Evolutionary conservation across 805 yeast species (phyloP), one percentile per base, ranked within the genome.

Genomic region (Metschnikowia proteae): DNA sequence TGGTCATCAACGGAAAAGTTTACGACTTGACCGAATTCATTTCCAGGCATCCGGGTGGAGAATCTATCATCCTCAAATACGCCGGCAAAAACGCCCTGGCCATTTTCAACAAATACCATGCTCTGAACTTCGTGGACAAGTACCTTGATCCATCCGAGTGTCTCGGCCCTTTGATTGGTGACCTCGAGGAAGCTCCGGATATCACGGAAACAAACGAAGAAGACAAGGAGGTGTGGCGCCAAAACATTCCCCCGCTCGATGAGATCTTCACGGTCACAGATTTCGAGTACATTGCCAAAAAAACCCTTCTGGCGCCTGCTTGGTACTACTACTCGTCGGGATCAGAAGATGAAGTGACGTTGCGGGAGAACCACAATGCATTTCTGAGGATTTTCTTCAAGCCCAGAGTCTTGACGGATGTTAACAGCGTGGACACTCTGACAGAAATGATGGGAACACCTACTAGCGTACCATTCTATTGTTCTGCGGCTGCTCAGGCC

Each of bases 401-500:
- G 56, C 98, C 98, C 10, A 75, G 81, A 48, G 76, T 92, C 11
- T 71, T 91, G 47, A 88, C 90, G 11, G 89, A 92, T 66, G 97
- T 92, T 11, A 66, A 77, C n/a, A 66, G 78, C 29, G 78, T 91
- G 39, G 95, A 88, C 61, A 65, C 82, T 30, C 65, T 84, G 8
- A 84, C 96, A 7, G 75, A 80, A 5, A 80, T 92, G 80, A 71
- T 92, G 35, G 97, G 97, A n/a, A 61, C 80, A 17, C 70, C 75
- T 45, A 73, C 82, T 1, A 70, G 79, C 13, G 86, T 83, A 10
- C 98, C 98, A 11, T 89, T 92, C 64, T 92, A 91, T 63, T 81
- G 86, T 46, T 78, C 92, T 35, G 98, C 98, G 1, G 88, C 98
- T 5, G 98, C 97, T 0, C 74, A 90, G 53, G 97, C 96, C 33